phyloP scores from a whole-genome alignment of 2,329 filamentous ascomycete species.

The Aureobasidium sp. region DNA sequence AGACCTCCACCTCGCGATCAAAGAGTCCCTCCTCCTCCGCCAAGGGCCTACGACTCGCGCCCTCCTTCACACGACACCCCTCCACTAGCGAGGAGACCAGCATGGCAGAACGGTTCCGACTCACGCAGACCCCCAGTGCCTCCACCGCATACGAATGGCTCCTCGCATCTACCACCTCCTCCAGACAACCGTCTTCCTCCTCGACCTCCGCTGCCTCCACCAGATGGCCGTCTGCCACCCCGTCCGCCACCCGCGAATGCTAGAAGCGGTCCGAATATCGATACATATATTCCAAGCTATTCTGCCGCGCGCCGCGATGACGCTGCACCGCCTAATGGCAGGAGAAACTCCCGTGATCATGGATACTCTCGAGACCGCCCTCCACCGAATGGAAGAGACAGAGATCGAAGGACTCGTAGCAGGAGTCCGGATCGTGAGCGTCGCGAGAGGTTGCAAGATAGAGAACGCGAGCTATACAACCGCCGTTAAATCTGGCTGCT shows the following conservation, averaged over 20 bases:
- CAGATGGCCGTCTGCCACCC: slow-evolving; percentile 17
- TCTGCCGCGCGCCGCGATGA: slow-evolving; percentile 19
- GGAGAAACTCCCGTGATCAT: slow-evolving; percentile 18
- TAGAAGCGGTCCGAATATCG: slow-evolving; percentile 24
- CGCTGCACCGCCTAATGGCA: slow-evolving; percentile 14
- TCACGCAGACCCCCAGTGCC: slow-evolving; percentile 19
- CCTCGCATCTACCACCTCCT: slow-evolving; percentile 17
- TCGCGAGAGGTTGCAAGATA: slow-evolving; percentile 30
- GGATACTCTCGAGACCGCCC: slow-evolving; percentile 18
- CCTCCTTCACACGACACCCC: slow-evolving; percentile 10
- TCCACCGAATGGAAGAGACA: slow-evolving; percentile 20
- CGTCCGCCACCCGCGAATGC: slow-evolving; percentile 24
- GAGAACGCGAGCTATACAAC: slow-evolving; percentile 31
- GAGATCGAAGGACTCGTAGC: slow-evolving; percentile 24
- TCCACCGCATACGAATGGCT: slow-evolving; percentile 17
- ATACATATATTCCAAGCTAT: slow-evolving; percentile 43
- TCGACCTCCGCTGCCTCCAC: slow-evolving; percentile 29
- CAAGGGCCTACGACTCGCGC: slow-evolving; percentile 24
- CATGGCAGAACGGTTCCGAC: slow-evolving; percentile 21
- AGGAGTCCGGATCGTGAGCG: slow-evolving; percentile 23
- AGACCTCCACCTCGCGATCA: slow-evolving; percentile 23
- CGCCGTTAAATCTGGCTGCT: slow-evolving; percentile 19
- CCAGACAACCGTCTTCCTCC: slow-evolving; percentile 19
- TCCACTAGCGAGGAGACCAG: slow-evolving; percentile 8
- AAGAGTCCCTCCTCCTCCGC: slow-evolving; percentile 33